These are phyloP conservation scores for Phyllosticta citribraziliensis DNA, from an alignment of 2,329 filamentous ascomycete species.

Conservation along the genomic window DNA sequence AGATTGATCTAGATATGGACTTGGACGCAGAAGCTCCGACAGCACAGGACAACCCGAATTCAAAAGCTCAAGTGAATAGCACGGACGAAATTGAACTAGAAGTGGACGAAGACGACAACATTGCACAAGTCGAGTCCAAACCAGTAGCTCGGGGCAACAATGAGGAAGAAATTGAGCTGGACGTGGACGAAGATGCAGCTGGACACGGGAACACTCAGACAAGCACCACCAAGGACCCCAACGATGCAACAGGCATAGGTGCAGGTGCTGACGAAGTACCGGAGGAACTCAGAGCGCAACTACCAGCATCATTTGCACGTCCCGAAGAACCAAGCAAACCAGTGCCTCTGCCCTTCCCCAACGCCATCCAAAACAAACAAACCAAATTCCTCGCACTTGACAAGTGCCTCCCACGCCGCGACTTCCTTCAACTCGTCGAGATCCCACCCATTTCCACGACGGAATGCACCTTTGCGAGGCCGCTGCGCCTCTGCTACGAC, in stretches of 20 bases:
- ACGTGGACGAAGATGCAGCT: slow-evolving; percentile 18
- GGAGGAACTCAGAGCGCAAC: slow-evolving; percentile 57
- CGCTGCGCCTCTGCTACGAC: slow-evolving; percentile 67
- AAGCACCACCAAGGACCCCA: background rate
- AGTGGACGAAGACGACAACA: slow-evolving; percentile 25
- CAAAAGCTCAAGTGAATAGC: slow-evolving; percentile 12
- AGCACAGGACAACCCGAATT: background rate
- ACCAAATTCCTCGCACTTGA: slow-evolving; percentile 85
- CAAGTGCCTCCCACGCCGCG: slow-evolving; percentile 71
- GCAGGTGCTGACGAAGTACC: slow-evolving; percentile 35
- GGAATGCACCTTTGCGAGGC: slow-evolving; percentile 26
- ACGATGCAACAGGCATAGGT: background rate
- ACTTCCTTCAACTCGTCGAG: slow-evolving; percentile 73
- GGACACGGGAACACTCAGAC: background rate
- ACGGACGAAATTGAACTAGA: slow-evolving; percentile 30
- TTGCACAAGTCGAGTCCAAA: slow-evolving; percentile 6
- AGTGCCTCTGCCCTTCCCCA: slow-evolving; percentile 48
- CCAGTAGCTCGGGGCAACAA: slow-evolving; percentile 52
- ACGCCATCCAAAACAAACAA: slow-evolving; percentile 63
- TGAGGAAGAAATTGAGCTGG: slow-evolving; percentile 35
- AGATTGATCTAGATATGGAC: slow-evolving; percentile 51
- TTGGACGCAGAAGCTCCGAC: slow-evolving; percentile 44
- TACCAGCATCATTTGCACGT: slow-evolving; percentile 61
- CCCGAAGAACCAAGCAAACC: slow-evolving; percentile 29
- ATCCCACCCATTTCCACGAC: slow-evolving; percentile 31